Base-by-base conservation (phyloP, 2,329 filamentous ascomycete genomes). In the Colletotrichum sp. region DNA sequence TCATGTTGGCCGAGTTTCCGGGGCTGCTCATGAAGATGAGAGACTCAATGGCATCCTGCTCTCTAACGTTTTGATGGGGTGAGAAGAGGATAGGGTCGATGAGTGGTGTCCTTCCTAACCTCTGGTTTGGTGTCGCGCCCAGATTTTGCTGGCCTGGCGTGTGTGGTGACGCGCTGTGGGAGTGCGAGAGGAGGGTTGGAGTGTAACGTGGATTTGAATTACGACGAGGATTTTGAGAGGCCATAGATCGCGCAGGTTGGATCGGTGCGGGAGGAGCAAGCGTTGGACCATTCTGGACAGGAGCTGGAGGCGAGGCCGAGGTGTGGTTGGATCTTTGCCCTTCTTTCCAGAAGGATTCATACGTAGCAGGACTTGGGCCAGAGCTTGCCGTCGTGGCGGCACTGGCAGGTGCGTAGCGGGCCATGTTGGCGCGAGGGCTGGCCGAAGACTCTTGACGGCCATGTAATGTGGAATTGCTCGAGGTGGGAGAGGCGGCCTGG, bases 11-110 rank as follows among this genome's bases (percentile, higher is more conserved):
- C 60, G 93, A 93, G 83, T 95, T 94, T 18, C 93, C 93, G 0
- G 94, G 94, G 77, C 93, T 95, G 80, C 94, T 95, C 92, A 97
- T 94, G 81, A 96, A 96, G 30, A 96, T 87, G 28, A 97, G 85
- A 1, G 94, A 94, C 81, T 96, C 95, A 63, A 96, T 92, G 7
- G 95, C 95, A 80, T 96, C 95, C 81, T 96, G 94, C 81, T 97
- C 95, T 68, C 94, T 91, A 10, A 91, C 86, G 26, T 92, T 92
- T 77, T 95, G 93, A 72, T 93, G 93, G 1, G 93, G 93, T 34
- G 93, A 94, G 76, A 92, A 92, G 6, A 94, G 85, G 18, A 93
- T 90, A 9, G 90, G 88, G 70, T 91, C 89, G 24, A 84, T 83
- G 67, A 83, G 85, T 63, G 85, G 85, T 26, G 84, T 84, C 16